Percentiles rank a stretch among this genome's conserved stretches.
Evolutionary conservation across 164 flowering plant genomes (phyloP).

Genomic region (Liquidambar formosana): DNA sequence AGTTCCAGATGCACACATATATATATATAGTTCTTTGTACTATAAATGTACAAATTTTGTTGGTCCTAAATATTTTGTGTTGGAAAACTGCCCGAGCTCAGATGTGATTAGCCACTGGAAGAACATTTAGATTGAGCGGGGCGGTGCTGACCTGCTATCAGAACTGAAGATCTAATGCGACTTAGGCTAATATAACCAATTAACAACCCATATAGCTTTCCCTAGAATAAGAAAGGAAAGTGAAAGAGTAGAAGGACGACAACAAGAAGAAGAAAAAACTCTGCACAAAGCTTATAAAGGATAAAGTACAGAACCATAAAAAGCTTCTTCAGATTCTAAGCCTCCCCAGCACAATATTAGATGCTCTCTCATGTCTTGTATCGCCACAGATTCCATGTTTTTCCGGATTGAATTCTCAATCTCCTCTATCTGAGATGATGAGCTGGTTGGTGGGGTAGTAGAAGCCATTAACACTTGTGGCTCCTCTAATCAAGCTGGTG

Average conservation of each 20-base stretch:
- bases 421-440: constrained; percentile 5
- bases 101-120: no score
- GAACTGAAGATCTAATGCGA: no score
- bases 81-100: no score
- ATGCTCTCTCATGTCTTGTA: constrained; percentile 14
- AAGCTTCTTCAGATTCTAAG: background rate
- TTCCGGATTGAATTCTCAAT: background rate
- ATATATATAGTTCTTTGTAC: no score
- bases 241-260: no score
- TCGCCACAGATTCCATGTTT: constrained; percentile 9
- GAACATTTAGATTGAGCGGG: no score
- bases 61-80: no score
- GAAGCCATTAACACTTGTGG: background rate
- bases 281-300: background rate
- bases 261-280: background rate
- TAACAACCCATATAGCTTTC: background rate
- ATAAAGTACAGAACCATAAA: background rate
- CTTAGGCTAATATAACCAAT: no score
- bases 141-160: no score
- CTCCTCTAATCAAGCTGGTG: background rate
- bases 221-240: no score
- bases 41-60: no score
- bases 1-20: no score
- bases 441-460: constrained; percentile 1
- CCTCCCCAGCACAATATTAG: background rate